These are phyloP conservation scores for Fusarium ramigenum DNA, from an alignment of 2,329 filamentous ascomycete species.

Conservation along the genomic window DNA sequence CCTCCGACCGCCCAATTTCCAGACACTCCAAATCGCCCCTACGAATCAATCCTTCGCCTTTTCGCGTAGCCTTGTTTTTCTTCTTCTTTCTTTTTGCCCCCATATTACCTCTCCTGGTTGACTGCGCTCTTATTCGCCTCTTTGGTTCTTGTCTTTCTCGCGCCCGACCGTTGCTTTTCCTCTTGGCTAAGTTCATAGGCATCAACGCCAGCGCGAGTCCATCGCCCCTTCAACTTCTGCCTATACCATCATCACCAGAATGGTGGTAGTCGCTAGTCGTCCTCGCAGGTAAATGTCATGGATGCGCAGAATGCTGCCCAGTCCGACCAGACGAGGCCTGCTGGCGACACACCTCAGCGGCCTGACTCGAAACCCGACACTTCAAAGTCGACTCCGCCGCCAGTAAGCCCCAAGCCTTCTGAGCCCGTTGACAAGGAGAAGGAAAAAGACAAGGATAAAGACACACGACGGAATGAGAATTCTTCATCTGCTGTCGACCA, in stretches of 20 bases:
- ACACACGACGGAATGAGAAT: constrained; percentile 48
- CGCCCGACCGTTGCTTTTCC: constrained; percentile 22
- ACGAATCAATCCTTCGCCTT: constrained; percentile 16
- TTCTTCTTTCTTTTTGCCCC: constrained; percentile 5
- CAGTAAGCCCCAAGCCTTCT: constrained; percentile 39
- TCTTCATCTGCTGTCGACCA: constrained; percentile 40
- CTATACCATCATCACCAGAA: constrained; percentile 56
- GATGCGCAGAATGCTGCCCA: constrained; percentile 75
- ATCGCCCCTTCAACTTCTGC: constrained; percentile 38
- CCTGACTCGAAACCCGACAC: constrained; percentile 41
- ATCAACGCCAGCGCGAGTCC: constrained; percentile 37
- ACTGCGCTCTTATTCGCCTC: constrained; percentile 22
- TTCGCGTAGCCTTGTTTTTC: constrained; percentile 13
- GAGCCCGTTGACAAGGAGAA: constrained; percentile 34
- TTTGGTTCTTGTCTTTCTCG: constrained; percentile 16
- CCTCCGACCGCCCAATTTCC: constrained; percentile 17
- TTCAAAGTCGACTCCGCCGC: constrained; percentile 37
- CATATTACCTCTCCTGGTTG: constrained; percentile 5
- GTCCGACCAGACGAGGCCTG: constrained; percentile 68
- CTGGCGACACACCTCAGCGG: constrained; percentile 62
- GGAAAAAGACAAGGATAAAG: constrained; percentile 35
- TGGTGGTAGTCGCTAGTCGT: constrained; percentile 64
- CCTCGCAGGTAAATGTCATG: constrained; percentile 70
- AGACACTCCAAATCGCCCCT: constrained; percentile 8
- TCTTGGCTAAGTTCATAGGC: constrained; percentile 26